Conservation (phyloP, 225 moss, liverwort and hornwort species). For the Neckera pumila region DNA sequence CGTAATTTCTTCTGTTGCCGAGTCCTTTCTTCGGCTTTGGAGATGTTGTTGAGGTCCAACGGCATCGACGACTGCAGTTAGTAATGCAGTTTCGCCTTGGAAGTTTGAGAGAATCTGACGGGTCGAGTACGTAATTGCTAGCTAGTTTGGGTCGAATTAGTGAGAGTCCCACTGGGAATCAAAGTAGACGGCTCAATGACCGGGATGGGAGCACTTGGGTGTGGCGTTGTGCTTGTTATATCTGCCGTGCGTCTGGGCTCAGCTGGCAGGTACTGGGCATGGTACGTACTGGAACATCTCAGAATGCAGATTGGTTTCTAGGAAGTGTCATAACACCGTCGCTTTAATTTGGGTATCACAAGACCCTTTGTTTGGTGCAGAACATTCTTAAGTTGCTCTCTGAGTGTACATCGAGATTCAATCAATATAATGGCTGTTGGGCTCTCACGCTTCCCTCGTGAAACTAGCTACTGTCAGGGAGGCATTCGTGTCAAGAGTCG, state of each 20-base stretch:
- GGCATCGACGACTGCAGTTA: too few relatives aligned
- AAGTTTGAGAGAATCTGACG: not conserved
- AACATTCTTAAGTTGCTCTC: not conserved
- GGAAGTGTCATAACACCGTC: not conserved
- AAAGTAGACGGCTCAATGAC: not conserved
- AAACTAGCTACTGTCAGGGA: not conserved
- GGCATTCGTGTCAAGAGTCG: not conserved
- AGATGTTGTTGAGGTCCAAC: not conserved
- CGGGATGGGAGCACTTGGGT: not conserved
- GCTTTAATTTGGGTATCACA: not conserved
- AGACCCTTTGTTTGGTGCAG: not conserved
- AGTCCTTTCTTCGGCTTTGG: too few relatives aligned
- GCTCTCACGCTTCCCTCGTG: too few relatives aligned
- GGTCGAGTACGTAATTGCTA: not conserved
- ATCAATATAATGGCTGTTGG: not conserved
- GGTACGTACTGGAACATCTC: not conserved
- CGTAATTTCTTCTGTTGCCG: not conserved
- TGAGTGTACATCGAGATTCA: not conserved
- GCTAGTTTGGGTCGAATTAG: not conserved
- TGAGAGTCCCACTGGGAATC: not conserved
- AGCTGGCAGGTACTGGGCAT: not conserved
- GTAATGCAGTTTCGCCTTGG: not conserved
- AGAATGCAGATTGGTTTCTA: not conserved
- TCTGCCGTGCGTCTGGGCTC: not conserved
- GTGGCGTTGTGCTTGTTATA: not conserved